Base-by-base conservation (phyloP, 495 filamentous ascomycete species). In the Tuber calosporum region DNA sequence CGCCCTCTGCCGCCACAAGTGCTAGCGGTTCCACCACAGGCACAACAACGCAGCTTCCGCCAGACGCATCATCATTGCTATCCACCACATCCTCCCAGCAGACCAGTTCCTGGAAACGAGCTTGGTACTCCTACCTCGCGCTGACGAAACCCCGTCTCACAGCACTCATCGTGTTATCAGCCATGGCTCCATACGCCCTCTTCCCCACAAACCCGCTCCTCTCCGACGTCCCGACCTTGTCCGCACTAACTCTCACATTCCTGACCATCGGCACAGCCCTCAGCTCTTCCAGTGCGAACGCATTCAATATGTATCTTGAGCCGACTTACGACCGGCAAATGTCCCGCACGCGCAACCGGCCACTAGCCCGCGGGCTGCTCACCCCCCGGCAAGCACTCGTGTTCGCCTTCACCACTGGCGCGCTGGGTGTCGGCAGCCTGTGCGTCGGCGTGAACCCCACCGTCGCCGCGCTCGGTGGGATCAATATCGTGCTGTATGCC, bases 271-370 rank as follows among this genome's bases (percentile, higher is more conserved):
- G 95, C 68, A 99, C 95, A 1, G 88, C 94, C 22, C 87, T 98
- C 11, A 91, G 90, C 80, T 91, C 86, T 41, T 92, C 93, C 68
- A 91, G 90, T 75, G 95, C 95, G 67, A 99, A 98, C 79, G 90
- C 95, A 0, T 85, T 98, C 69, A 99, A 99, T 85, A 99, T 99
- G 95, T 89, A 96, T 76, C 89, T 96, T 79, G 95, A 99, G 83
- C 94, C 90, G 20, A 86, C 88, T 75, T 92, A 93, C 83, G 95
- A 99, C 83, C 92, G 91, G 37, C 89, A 90, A 77, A 99, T 99
- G 95, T 89, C 86, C 30, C 90, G 95, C 13, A 99, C 95, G 13
- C 88, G 91, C 43, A 95, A 97, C 74, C 86, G 95, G 34, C 95
- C 95, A 0, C 85, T 99, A 0, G 95, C 97, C 15, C 89, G 95